These are phyloP conservation scores for Austroboletus festivus DNA, from an alignment of 768 basidiomycete species.

Conservation along the genomic window DNA sequence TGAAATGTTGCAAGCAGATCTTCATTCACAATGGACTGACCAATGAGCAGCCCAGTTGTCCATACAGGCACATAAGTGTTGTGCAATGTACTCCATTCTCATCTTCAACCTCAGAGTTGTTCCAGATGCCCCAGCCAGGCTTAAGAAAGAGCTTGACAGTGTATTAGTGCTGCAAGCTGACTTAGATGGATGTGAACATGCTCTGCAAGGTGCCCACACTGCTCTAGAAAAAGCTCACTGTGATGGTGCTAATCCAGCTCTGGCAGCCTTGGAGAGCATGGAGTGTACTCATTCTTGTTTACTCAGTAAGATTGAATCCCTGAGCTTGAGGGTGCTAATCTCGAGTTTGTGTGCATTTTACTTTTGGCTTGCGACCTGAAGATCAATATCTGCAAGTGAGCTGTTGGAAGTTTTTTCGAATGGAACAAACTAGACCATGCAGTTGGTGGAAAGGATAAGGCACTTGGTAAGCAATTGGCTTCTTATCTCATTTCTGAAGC, in stretches of 20 bases:
- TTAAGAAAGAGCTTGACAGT: constrained; percentile 34
- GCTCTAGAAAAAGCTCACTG: neutral
- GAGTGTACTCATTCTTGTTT: constrained; percentile 1
- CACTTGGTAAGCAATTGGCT: neutral
- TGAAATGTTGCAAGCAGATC: no score
- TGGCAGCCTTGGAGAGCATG: constrained; percentile 18
- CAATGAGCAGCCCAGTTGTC: constrained; percentile 30
- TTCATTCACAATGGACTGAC: constrained; percentile 22
- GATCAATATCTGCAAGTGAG: neutral
- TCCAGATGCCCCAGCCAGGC: constrained; percentile 26
- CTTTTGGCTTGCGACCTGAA: neutral
- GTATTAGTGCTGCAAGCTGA: constrained; percentile 32
- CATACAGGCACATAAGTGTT: constrained; percentile 25
- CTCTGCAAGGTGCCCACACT: constrained; percentile 13
- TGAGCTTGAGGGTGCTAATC: neutral
- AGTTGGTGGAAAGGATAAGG: neutral
- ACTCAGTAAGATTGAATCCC: constrained; percentile 2
- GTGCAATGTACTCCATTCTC: no score
- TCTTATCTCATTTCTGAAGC: neutral
- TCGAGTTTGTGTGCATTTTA: neutral
- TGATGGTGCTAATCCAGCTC: neutral
- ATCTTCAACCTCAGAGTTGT: no score
- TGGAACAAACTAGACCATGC: constrained; percentile 4
- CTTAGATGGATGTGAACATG: constrained; percentile 24
- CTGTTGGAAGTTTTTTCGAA: neutral